Conservation (phyloP, 139 green algal genomes). For the Ettlia oleoabundans region DNA sequence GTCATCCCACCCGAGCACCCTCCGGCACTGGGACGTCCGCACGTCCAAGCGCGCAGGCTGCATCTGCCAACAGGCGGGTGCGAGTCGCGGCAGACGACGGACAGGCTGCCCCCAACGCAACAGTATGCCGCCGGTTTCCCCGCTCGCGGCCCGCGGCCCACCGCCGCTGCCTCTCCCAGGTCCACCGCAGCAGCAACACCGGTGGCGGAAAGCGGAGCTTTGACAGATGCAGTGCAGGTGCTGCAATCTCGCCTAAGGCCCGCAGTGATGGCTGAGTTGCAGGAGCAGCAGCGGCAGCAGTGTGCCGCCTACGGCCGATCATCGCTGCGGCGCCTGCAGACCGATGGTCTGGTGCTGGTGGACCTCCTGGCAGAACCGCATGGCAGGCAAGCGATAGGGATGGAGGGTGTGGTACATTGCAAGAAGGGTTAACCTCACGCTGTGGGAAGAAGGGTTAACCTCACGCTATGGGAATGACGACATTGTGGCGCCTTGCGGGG, state of each 20-base stretch:
- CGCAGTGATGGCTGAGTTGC: conserved; percentile 35
- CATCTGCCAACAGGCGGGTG: no score
- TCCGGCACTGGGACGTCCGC: no score
- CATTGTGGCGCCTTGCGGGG: background rate
- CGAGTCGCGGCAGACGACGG: no score
- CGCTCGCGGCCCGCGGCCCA: no score
- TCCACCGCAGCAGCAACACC: background rate
- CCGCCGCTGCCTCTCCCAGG: background rate
- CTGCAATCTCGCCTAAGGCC: conserved; percentile 8
- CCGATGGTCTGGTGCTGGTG: conserved; percentile 26
- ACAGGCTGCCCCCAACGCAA: no score
- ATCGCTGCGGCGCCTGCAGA: conserved; percentile 4
- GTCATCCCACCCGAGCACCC: no score
- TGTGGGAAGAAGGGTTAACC: no score
- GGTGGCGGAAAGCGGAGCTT: background rate
- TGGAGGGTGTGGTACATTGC: background rate
- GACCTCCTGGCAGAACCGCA: conserved; percentile 2
- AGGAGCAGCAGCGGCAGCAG: conserved; percentile 20
- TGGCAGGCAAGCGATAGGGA: background rate
- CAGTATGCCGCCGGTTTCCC: no score
- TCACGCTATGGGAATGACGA: no score
- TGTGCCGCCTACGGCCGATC: background rate
- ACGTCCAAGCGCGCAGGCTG: no score
- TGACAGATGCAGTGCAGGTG: background rate
- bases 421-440: no score